These are phyloP conservation scores for Coemansia sp. DNA, from an alignment of 192 early-diverging fungal species.

Conservation along the genomic window DNA sequence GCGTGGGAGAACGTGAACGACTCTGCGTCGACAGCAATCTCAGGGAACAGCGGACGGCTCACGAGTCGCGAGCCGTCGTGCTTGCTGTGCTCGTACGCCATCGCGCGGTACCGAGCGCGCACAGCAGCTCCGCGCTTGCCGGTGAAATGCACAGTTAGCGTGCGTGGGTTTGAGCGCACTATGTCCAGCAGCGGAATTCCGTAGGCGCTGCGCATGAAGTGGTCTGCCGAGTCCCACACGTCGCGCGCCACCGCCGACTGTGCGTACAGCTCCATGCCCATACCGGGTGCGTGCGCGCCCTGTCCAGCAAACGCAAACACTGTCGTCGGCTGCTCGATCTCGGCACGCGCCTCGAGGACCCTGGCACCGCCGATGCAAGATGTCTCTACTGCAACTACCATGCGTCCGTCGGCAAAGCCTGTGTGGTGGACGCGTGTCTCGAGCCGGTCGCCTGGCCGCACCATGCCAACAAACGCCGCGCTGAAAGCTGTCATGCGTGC, in stretches of 20 bases:
- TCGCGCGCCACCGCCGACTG: constrained; percentile 73
- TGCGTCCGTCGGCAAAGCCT: constrained; percentile 85
- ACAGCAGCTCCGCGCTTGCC: constrained; percentile 79
- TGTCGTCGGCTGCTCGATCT: constrained; percentile 83
- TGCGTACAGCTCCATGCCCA: constrained; percentile 94
- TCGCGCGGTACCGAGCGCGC: constrained; percentile 76
- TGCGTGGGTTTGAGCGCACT: constrained; percentile 81
- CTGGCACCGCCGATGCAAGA: background rate
- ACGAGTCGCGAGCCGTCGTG: constrained; percentile 68
- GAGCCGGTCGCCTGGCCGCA: constrained; percentile 78
- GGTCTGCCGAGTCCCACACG: constrained; percentile 92
- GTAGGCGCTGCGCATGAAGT: constrained; percentile 80
- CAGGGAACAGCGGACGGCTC: constrained; percentile 74
- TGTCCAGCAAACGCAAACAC: constrained; percentile 92
- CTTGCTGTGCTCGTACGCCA: constrained; percentile 82
- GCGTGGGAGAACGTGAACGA: constrained; percentile 84
- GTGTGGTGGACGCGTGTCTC: constrained; percentile 80
- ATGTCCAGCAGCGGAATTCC: constrained; percentile 89
- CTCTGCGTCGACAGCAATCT: constrained; percentile 55
- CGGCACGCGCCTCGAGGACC: constrained; percentile 81
- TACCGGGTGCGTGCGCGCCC: constrained; percentile 88
- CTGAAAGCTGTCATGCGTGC: constrained; percentile 74
- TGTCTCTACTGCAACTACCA: constrained; percentile 74
- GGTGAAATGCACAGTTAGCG: constrained; percentile 86
- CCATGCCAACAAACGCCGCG: constrained; percentile 86